A percentile compares a stretch with the other conserved stretches of the same genome.
These are phyloP conservation scores for Phytophthora chlamydospora DNA, from an alignment of 352 stramenopile genomes.

Conservation along the genomic window DNA sequence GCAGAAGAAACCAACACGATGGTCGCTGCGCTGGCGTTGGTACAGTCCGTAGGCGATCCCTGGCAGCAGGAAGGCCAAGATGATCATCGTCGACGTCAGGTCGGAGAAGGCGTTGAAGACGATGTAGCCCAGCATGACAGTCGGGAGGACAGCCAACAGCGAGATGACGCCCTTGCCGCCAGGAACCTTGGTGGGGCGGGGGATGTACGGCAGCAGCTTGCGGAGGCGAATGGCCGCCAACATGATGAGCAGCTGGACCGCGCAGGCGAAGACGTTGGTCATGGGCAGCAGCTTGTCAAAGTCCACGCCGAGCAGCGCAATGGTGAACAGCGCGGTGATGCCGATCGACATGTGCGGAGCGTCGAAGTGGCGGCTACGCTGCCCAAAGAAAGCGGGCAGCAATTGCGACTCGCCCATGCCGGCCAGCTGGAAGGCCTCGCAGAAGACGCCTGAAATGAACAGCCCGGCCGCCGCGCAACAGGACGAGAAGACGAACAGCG, in stretches of 20 bases:
- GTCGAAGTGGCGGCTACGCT: slow-evolving; percentile 34
- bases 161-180: slow-evolving; percentile 22
- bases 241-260: slow-evolving; percentile 87
- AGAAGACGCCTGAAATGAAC: slow-evolving; percentile 90
- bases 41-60: slow-evolving; percentile 37
- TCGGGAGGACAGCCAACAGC: slow-evolving; percentile 18
- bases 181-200: slow-evolving; percentile 72
- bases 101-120: slow-evolving; percentile 29
- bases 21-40: slow-evolving; percentile 10
- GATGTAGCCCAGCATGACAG: slow-evolving; percentile 29
- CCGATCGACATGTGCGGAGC: slow-evolving; percentile 43
- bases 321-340: slow-evolving; percentile 32
- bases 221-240: slow-evolving; percentile 89
- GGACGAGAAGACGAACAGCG: slow-evolving; percentile 74
- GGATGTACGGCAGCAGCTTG: slow-evolving; percentile 97
- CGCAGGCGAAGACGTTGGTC: slow-evolving; percentile 88
- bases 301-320: slow-evolving; percentile 34
- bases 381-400: slow-evolving; percentile 77
- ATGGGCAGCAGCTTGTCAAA: slow-evolving; percentile 77
- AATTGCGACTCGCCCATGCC: slow-evolving; percentile 76
- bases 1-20: background rate
- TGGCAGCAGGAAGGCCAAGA: slow-evolving; percentile 38
- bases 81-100: slow-evolving; percentile 26
- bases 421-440: slow-evolving; percentile 87
- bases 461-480: slow-evolving; percentile 83